These are phyloP conservation scores for Cladosporium cucumerinum DNA, from an alignment of 2,329 filamentous ascomycete species.

Conservation along the genomic window DNA sequence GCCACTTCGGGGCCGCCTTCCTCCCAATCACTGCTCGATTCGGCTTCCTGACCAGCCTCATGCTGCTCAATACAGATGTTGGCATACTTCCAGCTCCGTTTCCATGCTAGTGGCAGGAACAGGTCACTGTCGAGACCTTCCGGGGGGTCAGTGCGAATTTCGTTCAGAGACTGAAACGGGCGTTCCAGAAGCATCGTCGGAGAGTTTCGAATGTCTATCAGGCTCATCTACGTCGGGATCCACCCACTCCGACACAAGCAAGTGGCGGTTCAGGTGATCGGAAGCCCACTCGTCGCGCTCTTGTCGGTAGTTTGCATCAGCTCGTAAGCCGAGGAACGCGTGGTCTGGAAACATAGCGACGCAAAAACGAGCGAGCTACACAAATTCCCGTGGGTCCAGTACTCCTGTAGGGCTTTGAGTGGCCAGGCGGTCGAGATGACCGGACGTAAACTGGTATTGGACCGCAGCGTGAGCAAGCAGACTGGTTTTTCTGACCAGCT, in stretches of 20 bases:
- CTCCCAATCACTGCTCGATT: background rate
- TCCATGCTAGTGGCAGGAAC: constrained; percentile 1
- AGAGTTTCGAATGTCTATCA: background rate
- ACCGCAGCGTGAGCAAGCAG: background rate
- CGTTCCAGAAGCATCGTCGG: background rate
- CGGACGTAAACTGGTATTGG: background rate
- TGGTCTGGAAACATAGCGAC: background rate
- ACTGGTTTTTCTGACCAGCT: background rate
- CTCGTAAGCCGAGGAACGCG: background rate
- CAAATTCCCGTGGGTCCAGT: background rate
- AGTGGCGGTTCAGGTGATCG: background rate
- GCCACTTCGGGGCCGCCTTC: background rate
- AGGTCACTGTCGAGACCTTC: background rate
- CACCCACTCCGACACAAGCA: background rate
- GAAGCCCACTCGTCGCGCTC: background rate
- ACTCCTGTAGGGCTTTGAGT: background rate
- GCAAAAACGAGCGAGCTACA: background rate
- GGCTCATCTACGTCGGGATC: background rate
- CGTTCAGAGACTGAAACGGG: background rate
- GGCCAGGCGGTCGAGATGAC: background rate
- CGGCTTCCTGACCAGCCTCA: background rate
- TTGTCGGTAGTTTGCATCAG: background rate
- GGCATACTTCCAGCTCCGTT: background rate
- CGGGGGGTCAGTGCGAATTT: background rate
- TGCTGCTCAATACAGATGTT: background rate